phyloP scores from a whole-genome alignment of 2,329 filamentous ascomycete species.

The Penicillium sp. region DNA sequence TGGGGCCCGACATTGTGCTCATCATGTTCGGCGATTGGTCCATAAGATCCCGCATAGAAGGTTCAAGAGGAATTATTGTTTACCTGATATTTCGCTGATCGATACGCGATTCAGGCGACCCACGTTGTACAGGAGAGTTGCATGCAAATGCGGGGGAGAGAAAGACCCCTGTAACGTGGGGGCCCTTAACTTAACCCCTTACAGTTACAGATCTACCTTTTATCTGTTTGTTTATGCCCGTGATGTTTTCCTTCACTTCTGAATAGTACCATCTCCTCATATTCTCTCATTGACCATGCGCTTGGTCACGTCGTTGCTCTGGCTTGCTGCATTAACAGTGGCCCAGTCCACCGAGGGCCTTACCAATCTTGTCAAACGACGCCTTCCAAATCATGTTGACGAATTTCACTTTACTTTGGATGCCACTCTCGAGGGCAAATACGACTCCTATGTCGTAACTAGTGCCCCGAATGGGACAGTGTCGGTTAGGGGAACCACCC shows the following conservation, averaged over 20 bases:
- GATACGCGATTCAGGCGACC: background rate
- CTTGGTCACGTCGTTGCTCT: slow-evolving; percentile 11
- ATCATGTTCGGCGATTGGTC: too few species aligned
- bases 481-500: slow-evolving; percentile 33
- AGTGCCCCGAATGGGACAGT: slow-evolving; percentile 27
- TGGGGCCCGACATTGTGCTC: too few species aligned
- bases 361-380: slow-evolving; percentile 24
- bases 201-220: too few species aligned
- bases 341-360: slow-evolving; percentile 24
- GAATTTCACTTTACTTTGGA: slow-evolving; percentile 23
- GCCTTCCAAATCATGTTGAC: slow-evolving; percentile 23
- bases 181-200: background rate
- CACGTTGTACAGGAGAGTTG: slow-evolving; percentile 14
- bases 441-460: slow-evolving; percentile 25
- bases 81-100: too few species aligned
- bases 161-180: slow-evolving; percentile 7
- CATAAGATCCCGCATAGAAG: too few species aligned
- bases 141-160: slow-evolving; percentile 13
- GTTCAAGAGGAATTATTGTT: too few species aligned
- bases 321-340: slow-evolving; percentile 6
- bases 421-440: background rate
- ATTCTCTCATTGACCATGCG: slow-evolving; percentile 3
- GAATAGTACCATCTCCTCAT: background rate
- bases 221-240: background rate
- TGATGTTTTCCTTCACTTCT: background rate